Conservation (phyloP, 768 basidiomycete genomes). For the Termitomyces sp. region DNA sequence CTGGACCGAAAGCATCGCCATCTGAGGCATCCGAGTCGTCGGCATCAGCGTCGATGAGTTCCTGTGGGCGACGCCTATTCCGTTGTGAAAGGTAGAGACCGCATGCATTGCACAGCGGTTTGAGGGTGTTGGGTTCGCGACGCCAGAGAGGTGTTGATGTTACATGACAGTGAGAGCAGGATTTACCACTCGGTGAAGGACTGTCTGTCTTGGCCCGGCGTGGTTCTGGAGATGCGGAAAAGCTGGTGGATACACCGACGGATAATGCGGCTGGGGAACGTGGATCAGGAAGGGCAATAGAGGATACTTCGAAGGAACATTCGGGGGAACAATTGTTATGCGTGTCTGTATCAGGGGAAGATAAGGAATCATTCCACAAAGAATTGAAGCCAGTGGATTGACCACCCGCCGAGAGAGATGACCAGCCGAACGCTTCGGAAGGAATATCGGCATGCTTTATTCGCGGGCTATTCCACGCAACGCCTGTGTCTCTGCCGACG, state of each 20-base stretch:
- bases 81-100: slow-evolving; percentile 43
- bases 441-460: slow-evolving; percentile 7
- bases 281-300: slow-evolving; percentile 23
- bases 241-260: slow-evolving; percentile 15
- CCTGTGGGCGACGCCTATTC: slow-evolving; percentile 40
- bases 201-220: slow-evolving; percentile 24
- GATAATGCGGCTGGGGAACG: slow-evolving; percentile 17
- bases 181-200: slow-evolving; percentile 24
- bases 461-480: slow-evolving; percentile 8
- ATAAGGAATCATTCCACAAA: slow-evolving; percentile 22
- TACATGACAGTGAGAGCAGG: slow-evolving; percentile 41
- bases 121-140: slow-evolving; percentile 37
- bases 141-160: slow-evolving; percentile 46
- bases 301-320: slow-evolving; percentile 27
- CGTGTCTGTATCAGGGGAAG: slow-evolving; percentile 15
- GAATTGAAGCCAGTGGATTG: slow-evolving; percentile 23
- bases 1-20: slow-evolving; percentile 33
- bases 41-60: slow-evolving; percentile 43
- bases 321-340: slow-evolving; percentile 22
- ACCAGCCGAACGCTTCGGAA: slow-evolving; percentile 19
- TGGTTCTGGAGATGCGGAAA: slow-evolving; percentile 19
- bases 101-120: slow-evolving; percentile 42
- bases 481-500: slow-evolving; percentile 7
- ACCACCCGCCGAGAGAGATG: slow-evolving; percentile 12
- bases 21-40: slow-evolving; percentile 36